Conservation (phyloP, 306 rosid species). For the Gleditsia sinensis region DNA sequence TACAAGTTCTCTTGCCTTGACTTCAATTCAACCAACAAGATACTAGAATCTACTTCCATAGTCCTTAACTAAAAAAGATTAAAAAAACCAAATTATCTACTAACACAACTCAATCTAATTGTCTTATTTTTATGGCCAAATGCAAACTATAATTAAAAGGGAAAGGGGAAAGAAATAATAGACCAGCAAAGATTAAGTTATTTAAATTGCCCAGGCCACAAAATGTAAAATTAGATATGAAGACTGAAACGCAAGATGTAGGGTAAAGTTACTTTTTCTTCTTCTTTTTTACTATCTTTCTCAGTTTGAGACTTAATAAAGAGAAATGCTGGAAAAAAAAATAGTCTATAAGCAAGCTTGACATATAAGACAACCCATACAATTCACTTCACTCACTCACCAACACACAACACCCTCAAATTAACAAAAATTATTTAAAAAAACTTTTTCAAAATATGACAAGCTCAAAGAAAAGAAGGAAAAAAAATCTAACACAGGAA, state of each 20-base stretch:
- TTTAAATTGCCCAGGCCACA: neutral
- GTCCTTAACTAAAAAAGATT: neutral
- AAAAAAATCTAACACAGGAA: neutral
- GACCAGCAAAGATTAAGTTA: neutral
- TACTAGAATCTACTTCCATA: neutral
- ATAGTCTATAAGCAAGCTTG: too few species aligned
- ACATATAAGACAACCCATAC: too few species aligned
- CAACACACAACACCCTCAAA: neutral
- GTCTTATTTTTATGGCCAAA: neutral
- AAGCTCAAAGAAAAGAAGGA: neutral
- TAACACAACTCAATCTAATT: neutral
- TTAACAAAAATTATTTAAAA: neutral
- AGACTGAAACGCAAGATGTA: neutral
- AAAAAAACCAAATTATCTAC: neutral
- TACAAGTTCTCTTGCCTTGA: too few species aligned
- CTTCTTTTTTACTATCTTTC: neutral
- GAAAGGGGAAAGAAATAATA: neutral
- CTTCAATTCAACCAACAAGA: too few species aligned
- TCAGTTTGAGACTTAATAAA: neutral
- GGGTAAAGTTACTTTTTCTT: neutral
- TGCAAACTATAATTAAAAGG: neutral
- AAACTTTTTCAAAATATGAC: neutral
- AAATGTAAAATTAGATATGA: too few species aligned
- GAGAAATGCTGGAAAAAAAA: neutral
- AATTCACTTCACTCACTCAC: neutral